Base-by-base conservation (phyloP, 2,329 filamentous ascomycete species). In the Fusarium cyanostomum region DNA sequence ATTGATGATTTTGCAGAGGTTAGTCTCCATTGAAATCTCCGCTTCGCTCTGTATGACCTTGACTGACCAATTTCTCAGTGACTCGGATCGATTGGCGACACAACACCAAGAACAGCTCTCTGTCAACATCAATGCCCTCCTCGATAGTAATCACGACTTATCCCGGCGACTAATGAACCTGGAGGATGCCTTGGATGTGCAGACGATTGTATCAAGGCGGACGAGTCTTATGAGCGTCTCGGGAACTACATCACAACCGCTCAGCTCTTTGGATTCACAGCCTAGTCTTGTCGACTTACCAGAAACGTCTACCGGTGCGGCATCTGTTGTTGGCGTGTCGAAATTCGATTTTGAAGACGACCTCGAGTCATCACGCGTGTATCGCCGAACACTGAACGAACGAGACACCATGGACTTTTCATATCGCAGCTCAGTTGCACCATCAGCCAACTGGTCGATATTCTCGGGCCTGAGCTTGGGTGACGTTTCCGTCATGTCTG, bases 381-480 rank as follows among this genome's bases (percentile, higher is more conserved):
- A 61, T 24, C 52, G 57, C 16, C 52, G 53, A n/a, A 48, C 42
- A 7, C 28, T n/a, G n/a, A n/a, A n/a, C n/a, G n/a, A 49, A 11
- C 42, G 48, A 21, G 43, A 57, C 12, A 53, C 48, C 3, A 49
- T 61, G 48, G 57, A 57, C 53, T 53, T 43, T 49, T 61, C 52
- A 0, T 49, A 57, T 8, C 52, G 52, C 8, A 61, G 52, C 11
- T 61, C 57, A 8, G 18, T 57, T 4, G 48, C 42, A 2, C 27
- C 15, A 8, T 35, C 52, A 1, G 21, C 48, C 16, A 34, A 42
- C 10, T 57, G 52, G 57, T 61, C 48, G 1, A 12, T 53, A 5
- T 39, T 53, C 28, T 61, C 57, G 2, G 48, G 48, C 4, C 35
- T 57, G 8, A 61, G 52, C 9, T n/a, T 61, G 4, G 26, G 52